Base-by-base conservation (phyloP, 345 rosid genomes). In the Aegle marmelos region DNA sequence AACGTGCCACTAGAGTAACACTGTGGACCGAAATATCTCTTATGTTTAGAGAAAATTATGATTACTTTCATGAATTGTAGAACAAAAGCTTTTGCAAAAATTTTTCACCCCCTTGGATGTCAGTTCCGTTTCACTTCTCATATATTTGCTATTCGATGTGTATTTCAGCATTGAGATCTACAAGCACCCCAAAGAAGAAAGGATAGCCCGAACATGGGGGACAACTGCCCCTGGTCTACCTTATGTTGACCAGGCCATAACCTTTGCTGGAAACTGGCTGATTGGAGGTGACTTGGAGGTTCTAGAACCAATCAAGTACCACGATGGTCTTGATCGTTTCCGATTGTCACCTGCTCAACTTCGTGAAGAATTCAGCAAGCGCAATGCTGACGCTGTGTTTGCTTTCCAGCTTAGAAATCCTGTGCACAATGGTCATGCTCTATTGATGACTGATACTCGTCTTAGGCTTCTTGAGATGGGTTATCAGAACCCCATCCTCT, bases 351-450 rank as follows among this genome's bases (percentile, higher is more conserved):
- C 99, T 48, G 87, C 93, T 16, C 85, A 91, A 76, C 93, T 96
- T 58, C 92, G 97, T 5, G 79, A 89, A 73, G 97, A 96, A 88
- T 84, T 96, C 25, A 86, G 87, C 16, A 91, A 77, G 87, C 93
- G 99, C 79, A 87, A 90, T 28, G 98, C 99, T 0, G 99, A 96
- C 86, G 99, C 99, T 31, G 97, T 96, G 22, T 96, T 96, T 85
- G 99, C 99, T 78, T 96, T 96, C 86, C 99, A 96, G 91, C 91
- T 96, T 27, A 91, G 99, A 82, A 96, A 96, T 81, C 99, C 99
- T 22, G 99, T 96, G 25, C 99, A 96, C 77, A 96, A 96, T 78
- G 99, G 99, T 57, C 99, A 96, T 69, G 99, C 99, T 61, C 84
- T 96, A 39, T 86, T 96, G 77, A 96, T 96, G 99, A 94, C 94